Conservation (phyloP, 1,284 basidiomycete species). For the Papiliotrema fonsecae region DNA sequence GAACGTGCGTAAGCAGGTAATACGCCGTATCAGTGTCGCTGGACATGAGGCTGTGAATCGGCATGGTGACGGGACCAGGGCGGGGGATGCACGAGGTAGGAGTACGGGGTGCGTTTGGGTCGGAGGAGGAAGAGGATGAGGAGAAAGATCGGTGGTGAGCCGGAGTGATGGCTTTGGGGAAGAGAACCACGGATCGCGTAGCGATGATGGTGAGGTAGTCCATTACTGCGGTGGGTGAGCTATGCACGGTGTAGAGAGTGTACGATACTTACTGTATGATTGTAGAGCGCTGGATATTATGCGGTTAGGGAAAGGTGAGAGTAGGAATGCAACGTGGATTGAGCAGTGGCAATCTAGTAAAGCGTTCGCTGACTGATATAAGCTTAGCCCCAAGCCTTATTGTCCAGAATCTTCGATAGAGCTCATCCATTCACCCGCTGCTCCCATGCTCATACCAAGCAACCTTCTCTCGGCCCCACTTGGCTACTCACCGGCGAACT, state of each 20-base stretch:
- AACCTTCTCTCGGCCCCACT: not conserved
- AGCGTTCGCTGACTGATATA: too few species aligned
- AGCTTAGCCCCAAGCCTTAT: too few species aligned
- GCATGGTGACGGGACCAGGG: constrained; percentile 28
- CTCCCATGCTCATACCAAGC: not conserved
- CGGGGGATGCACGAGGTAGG: constrained; percentile 3
- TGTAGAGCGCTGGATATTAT: not conserved
- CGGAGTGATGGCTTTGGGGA: constrained; percentile 11
- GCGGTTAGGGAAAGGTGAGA: not conserved
- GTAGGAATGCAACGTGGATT: not conserved
- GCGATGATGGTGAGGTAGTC: constrained; percentile 42
- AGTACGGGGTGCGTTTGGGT: constrained; percentile 1
- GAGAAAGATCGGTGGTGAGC: constrained; percentile 2
- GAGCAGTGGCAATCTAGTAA: not conserved
- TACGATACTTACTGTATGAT: not conserved
- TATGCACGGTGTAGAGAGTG: not conserved
- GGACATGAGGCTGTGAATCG: constrained; percentile 30
- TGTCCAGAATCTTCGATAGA: too few species aligned
- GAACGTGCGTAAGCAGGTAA: constrained; percentile 34
- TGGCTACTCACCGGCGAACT: not conserved
- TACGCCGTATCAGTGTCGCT: constrained; percentile 31
- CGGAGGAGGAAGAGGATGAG: constrained; percentile 10
- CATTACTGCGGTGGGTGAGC: constrained; percentile 13
- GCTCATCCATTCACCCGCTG: too few species aligned
- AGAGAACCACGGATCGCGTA: constrained; percentile 34